phyloP scores from a whole-genome alignment of 345 rosid genomes.

The Dipteronia dyeriana region DNA sequence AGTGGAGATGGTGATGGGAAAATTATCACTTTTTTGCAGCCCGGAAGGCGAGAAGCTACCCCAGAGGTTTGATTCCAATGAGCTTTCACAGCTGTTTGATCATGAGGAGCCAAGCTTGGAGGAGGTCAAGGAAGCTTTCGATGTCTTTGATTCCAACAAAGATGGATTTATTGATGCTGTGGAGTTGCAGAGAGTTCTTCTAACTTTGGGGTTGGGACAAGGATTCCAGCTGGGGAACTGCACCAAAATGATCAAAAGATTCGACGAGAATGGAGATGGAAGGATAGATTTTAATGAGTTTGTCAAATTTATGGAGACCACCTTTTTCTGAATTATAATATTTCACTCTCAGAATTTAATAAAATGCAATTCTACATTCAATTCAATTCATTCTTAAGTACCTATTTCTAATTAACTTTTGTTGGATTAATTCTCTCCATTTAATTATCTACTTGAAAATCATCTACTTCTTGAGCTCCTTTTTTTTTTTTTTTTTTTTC shows the following conservation, averaged over 20 bases:
- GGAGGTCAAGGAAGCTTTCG: constrained; percentile 75
- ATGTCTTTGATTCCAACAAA: constrained; percentile 74
- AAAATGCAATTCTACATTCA: neutral
- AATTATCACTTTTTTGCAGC: constrained; percentile 48
- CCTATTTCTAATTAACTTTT: neutral
- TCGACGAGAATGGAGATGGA: constrained; percentile 60
- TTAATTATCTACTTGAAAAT: neutral
- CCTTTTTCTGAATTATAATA: constrained; percentile 38
- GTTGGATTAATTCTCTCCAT: neutral
- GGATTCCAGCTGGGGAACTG: constrained; percentile 52
- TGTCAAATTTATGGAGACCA: constrained; percentile 66
- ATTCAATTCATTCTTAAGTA: neutral
- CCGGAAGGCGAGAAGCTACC: constrained; percentile 43
- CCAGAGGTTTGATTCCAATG: constrained; percentile 35
- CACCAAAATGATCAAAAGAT: constrained; percentile 60
- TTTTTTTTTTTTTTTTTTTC: too few relatives aligned
- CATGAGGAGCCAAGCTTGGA: constrained; percentile 74
- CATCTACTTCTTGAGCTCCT: neutral
- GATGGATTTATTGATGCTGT: constrained; percentile 74
- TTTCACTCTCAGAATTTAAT: neutral
- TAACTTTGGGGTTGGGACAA: constrained; percentile 50
- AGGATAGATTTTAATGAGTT: constrained; percentile 73
- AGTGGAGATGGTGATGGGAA: constrained; percentile 64
- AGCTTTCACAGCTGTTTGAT: constrained; percentile 57
- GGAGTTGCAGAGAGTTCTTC: constrained; percentile 72